A percentile compares a stretch with the other conserved stretches of the same genome.
Evolutionary conservation across 2,329 filamentous ascomycete genomes (phyloP).

Genomic region (Drechslerella coelobrocha): DNA sequence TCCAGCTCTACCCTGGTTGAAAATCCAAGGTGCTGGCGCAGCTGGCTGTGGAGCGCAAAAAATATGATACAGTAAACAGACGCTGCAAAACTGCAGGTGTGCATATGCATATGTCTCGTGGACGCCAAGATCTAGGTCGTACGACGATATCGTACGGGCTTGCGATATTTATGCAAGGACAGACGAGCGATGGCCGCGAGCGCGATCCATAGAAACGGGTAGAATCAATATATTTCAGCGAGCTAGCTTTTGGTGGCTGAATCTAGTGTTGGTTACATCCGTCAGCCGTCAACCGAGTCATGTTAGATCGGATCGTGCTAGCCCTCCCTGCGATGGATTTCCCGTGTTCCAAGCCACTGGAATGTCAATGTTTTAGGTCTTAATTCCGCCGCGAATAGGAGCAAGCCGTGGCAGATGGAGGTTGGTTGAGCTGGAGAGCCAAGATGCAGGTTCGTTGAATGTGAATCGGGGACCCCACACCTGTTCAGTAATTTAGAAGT

Average conservation of each 20-base stretch:
- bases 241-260: neutral
- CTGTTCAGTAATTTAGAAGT: too few relatives aligned
- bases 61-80: neutral
- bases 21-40: neutral
- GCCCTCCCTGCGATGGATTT: conserved; percentile 25
- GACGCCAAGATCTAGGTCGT: neutral
- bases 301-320: conserved; percentile 15
- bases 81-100: too few relatives aligned
- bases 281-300: conserved; percentile 20
- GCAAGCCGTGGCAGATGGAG: conserved; percentile 9
- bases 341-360: conserved; percentile 45
- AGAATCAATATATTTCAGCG: neutral
- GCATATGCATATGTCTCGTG: neutral
- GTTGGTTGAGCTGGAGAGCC: neutral
- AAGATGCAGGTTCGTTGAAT: neutral
- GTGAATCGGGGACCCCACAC: neutral
- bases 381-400: conserved; percentile 45
- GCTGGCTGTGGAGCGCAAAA: neutral
- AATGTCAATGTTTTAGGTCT: conserved; percentile 49
- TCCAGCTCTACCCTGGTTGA: neutral
- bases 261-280: neutral
- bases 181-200: neutral
- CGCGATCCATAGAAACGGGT: neutral
- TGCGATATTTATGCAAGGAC: conserved; percentile 2
- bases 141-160: neutral